A percentile compares a stretch with the other conserved stretches of the same genome.
phyloP scores from a whole-genome alignment of 2,329 filamentous ascomycete species.

The Gaeumannomyces tritici region DNA sequence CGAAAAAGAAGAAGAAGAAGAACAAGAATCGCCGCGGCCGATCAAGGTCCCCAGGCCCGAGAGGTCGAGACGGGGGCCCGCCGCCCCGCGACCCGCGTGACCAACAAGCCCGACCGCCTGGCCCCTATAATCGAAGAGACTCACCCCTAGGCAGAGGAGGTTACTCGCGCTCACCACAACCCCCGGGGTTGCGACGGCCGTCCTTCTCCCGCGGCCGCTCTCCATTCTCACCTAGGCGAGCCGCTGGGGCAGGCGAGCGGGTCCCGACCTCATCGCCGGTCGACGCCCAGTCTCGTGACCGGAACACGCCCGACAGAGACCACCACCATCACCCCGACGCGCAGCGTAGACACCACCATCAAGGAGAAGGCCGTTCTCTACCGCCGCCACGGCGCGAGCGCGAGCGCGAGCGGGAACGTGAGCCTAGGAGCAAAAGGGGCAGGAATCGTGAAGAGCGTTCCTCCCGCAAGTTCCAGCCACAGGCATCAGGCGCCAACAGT shows the following conservation, averaged over 20 bases:
- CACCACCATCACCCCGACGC: slow-evolving; percentile 3
- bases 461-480: slow-evolving; percentile 20
- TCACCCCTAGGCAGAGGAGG: slow-evolving; percentile 11
- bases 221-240: slow-evolving; percentile 7
- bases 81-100: slow-evolving; percentile 6
- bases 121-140: slow-evolving; percentile 9
- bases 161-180: slow-evolving; percentile 6
- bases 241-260: slow-evolving; percentile 5
- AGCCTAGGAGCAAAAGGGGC: slow-evolving; percentile 17
- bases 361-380: not conserved
- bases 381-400: slow-evolving; percentile 7
- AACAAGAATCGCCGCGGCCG: slow-evolving; percentile 11
- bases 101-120: slow-evolving; percentile 6
- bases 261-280: slow-evolving; percentile 10
- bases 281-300: slow-evolving; percentile 12
- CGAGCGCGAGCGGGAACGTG: not conserved
- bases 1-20: slow-evolving; percentile 13
- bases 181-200: slow-evolving; percentile 8
- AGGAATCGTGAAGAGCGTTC: slow-evolving; percentile 30
- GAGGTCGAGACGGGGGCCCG: slow-evolving; percentile 4
- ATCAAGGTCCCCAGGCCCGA: slow-evolving; percentile 15
- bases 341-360: slow-evolving; percentile 3
- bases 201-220: slow-evolving; percentile 14
- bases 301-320: slow-evolving; percentile 9
- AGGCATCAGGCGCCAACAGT: slow-evolving; percentile 37